Evolutionary conservation across 2,329 filamentous ascomycete genomes (phyloP), one percentile per base, ranked within the genome.

Genomic region (Cercospora beticola): DNA sequence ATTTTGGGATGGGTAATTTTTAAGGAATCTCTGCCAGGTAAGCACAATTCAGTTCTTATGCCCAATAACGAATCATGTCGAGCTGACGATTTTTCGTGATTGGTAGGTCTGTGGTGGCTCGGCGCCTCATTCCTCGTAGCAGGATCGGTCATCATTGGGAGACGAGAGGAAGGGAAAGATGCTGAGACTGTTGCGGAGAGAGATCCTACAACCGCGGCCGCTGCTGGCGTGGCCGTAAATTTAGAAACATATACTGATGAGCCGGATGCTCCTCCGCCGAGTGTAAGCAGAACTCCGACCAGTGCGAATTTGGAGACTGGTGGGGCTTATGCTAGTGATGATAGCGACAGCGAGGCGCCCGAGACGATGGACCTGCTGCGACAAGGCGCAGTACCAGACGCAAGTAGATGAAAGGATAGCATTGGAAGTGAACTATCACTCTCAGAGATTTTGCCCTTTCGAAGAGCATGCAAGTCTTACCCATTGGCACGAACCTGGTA

Each of bases 101-200:
- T 16, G 4, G 40, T 9, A 78, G 76, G 87, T 9, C 81, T 93
- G 49, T 94, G 92, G 92, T 94, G 90, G 88, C 80, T 88, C 5
- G 92, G 92, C 12, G 92, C 92, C 0, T 82, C 86, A 4, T 80
- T 94, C 75, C 82, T 94, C 9, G 89, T 94, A 1, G 89, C 86
- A 0, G 92, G 92, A 2, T 93, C 92, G 72, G 90, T 94, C 54
- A 89, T 94, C 68, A 90, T 94, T 71, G 91, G 92, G 2, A 83
- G 87, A 65, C 87, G 92, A 74, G 89, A 91, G 67, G 89, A 89
- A 75, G 78, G 72, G 64, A 79, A 78, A 68, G 76, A 79, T 30
- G 73, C 64, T 23, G 72, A 64, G 10, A 68, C 60, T 66, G 71
- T 69, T 7, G 71, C 70, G 2, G 73, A 70, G 9, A 72, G 68